Conservation (phyloP, 805 yeast genomes). For the Saturnispora quitensis region DNA sequence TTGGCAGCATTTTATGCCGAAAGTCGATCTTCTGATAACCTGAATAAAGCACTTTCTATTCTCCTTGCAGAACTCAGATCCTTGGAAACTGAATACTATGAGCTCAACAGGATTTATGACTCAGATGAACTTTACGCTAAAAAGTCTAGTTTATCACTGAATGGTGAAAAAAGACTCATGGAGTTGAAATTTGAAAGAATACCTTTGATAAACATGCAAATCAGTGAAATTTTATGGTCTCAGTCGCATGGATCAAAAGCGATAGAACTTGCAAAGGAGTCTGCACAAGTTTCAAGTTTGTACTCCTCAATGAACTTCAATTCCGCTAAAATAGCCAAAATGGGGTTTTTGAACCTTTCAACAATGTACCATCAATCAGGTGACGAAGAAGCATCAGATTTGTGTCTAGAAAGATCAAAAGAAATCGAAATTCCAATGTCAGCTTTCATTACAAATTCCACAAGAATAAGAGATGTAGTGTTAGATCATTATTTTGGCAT, state of each 20-base stretch:
- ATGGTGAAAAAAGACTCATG: slow-evolving; percentile 16
- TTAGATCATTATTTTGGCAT: slow-evolving; percentile 28
- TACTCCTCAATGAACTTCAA: slow-evolving; percentile 27
- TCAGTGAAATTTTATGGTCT: slow-evolving; percentile 35
- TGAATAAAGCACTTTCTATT: slow-evolving; percentile 28
- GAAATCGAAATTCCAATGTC: slow-evolving; percentile 26
- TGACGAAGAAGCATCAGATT: slow-evolving; percentile 20
- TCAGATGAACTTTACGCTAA: slow-evolving; percentile 13
- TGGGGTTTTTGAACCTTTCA: slow-evolving; percentile 29
- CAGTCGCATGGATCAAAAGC: slow-evolving; percentile 27
- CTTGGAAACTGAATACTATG: slow-evolving; percentile 21
- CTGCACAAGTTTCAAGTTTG: slow-evolving; percentile 27
- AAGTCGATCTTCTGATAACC: slow-evolving; percentile 14
- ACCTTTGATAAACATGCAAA: slow-evolving; percentile 33
- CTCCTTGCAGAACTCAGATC: slow-evolving; percentile 27
- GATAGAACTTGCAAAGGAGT: slow-evolving; percentile 33
- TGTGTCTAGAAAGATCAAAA: slow-evolving; percentile 21
- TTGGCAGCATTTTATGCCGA: slow-evolving; percentile 23
- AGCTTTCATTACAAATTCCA: slow-evolving; percentile 17
- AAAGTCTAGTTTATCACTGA: slow-evolving; percentile 10
- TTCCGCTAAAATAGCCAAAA: slow-evolving; percentile 31
- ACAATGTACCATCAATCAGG: slow-evolving; percentile 26
- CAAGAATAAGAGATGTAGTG: slow-evolving; percentile 26
- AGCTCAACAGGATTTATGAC: slow-evolving; percentile 12
- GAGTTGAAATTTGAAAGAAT: slow-evolving; percentile 23